Base-by-base conservation (phyloP, 164 flowering plant species). In the Tetracentron sinense region DNA sequence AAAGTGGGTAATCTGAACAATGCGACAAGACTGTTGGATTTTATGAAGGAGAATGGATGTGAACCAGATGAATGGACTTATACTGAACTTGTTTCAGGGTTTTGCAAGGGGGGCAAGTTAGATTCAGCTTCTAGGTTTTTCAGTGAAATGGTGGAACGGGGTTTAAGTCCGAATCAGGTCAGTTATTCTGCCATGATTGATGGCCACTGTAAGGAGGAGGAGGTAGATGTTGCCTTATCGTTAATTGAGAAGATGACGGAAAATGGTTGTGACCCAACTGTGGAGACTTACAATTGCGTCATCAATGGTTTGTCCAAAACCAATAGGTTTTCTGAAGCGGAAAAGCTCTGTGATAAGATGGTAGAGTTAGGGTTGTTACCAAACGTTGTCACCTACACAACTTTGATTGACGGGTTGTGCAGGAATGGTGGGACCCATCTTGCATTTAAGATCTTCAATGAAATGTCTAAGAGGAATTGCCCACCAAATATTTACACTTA, bases 31-130 rank as follows among this genome's bases (percentile, higher is more conserved):
- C 62, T 91, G 56, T 48, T 84, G 59, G 81, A 81, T 64, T 62
- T 87, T 69, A 89, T 91, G 96, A 85, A 79, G 72, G 85, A 62
- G 65, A 76, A 69, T 76, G 78, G 77, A 68, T 86, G 79, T 70
- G 67, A 72, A 60, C 96, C 96, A 26, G 89, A 91, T 85, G 85
- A 75, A 50, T 82, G 80, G 79, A 89, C 96, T 15, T 87, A 79
- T 56, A 67, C 87, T 19, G 87, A 84, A 69, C 85, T 88, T 65
- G 73, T 88, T 69, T 75, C 82, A 46, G 97, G 95, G 31, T 82
- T 82, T 60, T 86, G 85, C 82, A 80, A 78, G 71, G 54, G 71
- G 52, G 83, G 83, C 8, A 77, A 79, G 65, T 62, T 83, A 68
- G 90, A 81, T 15, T 38, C n/a, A 2, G 92, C 90, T 44, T 66